Evolutionary conservation across 2,329 filamentous ascomycete genomes (phyloP).

Genomic region (Capronia epimyces): DNA sequence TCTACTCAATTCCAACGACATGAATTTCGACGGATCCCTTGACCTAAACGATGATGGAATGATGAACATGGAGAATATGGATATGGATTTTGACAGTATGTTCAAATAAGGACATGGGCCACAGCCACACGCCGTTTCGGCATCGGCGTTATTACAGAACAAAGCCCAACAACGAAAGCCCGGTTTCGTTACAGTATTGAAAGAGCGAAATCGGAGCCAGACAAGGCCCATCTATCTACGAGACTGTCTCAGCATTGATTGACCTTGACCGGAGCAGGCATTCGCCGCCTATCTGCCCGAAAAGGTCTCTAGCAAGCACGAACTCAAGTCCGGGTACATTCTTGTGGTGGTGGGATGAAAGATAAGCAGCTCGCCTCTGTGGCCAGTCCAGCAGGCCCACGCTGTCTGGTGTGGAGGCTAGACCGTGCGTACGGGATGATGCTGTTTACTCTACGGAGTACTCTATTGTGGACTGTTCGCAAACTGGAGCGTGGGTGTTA

Average conservation of each 20-base stretch:
- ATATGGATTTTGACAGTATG: constrained; percentile 26
- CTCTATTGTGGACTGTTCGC: neutral
- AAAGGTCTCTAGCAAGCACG: no score
- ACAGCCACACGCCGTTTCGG: neutral
- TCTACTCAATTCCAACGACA: constrained; percentile 39
- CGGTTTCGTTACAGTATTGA: neutral
- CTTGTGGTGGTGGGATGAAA: no score
- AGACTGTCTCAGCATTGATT: no score
- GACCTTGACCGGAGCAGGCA: no score
- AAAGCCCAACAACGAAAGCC: no score
- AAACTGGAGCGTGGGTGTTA: neutral
- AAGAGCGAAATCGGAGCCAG: no score
- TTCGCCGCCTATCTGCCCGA: no score
- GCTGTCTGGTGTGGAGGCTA: neutral
- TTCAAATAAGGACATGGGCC: constrained; percentile 15
- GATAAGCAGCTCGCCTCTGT: no score
- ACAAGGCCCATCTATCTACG: no score
- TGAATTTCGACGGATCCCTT: constrained; percentile 41
- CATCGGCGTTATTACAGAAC: neutral
- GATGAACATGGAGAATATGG: constrained; percentile 21
- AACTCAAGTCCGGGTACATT: no score
- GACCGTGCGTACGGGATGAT: neutral
- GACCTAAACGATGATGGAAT: constrained; percentile 33
- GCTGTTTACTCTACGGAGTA: neutral
- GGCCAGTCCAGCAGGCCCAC: no score